Conservation (phyloP, 2,329 filamentous ascomycete genomes). For the Colletotrichum orbiculare region DNA sequence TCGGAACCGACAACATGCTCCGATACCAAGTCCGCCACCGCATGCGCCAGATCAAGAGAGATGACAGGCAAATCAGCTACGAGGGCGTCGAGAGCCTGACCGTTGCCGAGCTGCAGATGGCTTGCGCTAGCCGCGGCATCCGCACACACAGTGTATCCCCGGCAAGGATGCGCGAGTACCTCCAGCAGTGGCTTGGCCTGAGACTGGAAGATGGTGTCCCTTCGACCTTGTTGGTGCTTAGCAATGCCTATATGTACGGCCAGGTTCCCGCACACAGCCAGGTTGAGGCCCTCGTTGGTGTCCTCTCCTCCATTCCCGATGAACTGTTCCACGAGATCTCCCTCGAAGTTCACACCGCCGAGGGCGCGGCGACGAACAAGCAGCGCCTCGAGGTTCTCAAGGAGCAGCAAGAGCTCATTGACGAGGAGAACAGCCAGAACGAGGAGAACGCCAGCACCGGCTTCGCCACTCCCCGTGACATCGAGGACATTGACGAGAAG, state of each 20-base stretch:
- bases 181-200: conserved; percentile 94
- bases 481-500: conserved; percentile 94
- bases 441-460: conserved; percentile 81
- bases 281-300: conserved; percentile 91
- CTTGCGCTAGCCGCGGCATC: conserved; percentile 90
- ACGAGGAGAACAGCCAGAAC: conserved; percentile 95
- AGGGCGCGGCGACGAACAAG: conserved; percentile 98
- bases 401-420: conserved; percentile 97
- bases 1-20: conserved; percentile 97
- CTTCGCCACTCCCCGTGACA: conserved; percentile 81
- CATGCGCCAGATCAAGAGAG: conserved; percentile 99
- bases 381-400: conserved; percentile 97
- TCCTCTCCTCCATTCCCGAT: conserved; percentile 94
- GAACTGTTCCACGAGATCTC: conserved; percentile 99
- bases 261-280: conserved; percentile 90
- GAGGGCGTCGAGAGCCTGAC: conserved; percentile 94
- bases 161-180: conserved; percentile 85
- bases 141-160: conserved; percentile 93
- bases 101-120: conserved; percentile 92
- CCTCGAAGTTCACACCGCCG: conserved; percentile 95
- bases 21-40: conserved; percentile 96
- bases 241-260: conserved; percentile 97
- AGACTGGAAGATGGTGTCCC: conserved; percentile 95
- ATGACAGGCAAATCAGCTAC: conserved; percentile 92
- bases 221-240: conserved; percentile 92